Evolutionary conservation across 2,329 filamentous ascomycete species (phyloP).

Genomic region (Phyllachora maydis): DNA sequence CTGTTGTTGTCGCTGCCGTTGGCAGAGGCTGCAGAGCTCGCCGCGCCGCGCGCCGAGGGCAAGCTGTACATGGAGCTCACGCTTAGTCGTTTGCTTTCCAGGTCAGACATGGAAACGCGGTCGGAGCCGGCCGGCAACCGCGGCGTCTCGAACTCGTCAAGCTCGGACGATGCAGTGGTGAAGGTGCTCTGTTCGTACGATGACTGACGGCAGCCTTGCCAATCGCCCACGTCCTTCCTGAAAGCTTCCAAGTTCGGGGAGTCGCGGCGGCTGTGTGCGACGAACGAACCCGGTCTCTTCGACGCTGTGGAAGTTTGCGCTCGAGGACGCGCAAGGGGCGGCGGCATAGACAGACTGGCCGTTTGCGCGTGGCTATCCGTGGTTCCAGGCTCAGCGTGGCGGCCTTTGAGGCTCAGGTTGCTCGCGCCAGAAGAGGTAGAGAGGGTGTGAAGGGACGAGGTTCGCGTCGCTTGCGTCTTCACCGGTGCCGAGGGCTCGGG

Average conservation of each 20-base stretch:
- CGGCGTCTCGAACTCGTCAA: conserved; percentile 24
- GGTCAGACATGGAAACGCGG: conserved; percentile 27
- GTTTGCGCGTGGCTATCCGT: conserved; percentile 34
- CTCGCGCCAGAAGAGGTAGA: too few species aligned
- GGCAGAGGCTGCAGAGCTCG: conserved; percentile 28
- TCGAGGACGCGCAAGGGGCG: conserved; percentile 18
- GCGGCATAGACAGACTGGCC: conserved; percentile 44
- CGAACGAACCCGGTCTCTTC: conserved; percentile 18
- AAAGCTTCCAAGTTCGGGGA: conserved; percentile 19
- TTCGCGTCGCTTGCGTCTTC: too few species aligned
- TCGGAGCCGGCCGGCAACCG: conserved; percentile 17
- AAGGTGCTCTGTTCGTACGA: conserved; percentile 1
- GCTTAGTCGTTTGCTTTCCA: conserved; percentile 43
- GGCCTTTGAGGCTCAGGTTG: conserved; percentile 35
- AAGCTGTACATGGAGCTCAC: conserved; percentile 55
- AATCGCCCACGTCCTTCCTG: conserved; percentile 12
- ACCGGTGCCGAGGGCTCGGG: too few species aligned
- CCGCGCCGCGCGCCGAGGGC: conserved; percentile 33
- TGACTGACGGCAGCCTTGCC: conserved; percentile 1
- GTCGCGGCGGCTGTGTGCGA: conserved; percentile 19
- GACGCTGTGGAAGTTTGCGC: conserved; percentile 5
- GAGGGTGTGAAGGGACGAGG: too few species aligned
- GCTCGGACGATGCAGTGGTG: too few species aligned
- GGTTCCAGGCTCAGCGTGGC: conserved; percentile 36
- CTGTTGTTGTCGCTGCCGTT: conserved; percentile 27